Conservation (phyloP, 2,329 filamentous ascomycete genomes). For the Beauveria australis region DNA sequence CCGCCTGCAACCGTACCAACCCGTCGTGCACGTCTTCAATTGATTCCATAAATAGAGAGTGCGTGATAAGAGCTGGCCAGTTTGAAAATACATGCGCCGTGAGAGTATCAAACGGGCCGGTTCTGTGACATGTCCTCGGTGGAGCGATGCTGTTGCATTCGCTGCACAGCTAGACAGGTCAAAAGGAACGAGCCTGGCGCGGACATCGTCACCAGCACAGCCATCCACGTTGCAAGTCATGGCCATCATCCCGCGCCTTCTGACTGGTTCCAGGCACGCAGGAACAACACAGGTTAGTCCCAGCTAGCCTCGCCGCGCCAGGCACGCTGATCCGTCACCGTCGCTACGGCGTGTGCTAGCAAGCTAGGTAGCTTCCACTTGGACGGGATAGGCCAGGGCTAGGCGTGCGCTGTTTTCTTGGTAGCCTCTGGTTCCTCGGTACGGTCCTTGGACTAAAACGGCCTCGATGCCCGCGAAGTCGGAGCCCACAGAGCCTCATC, state of each 20-base stretch:
- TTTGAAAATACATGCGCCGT: not conserved
- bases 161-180: not conserved
- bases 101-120: not conserved
- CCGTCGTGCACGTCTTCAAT: not conserved
- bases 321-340: not conserved
- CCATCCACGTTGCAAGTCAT: not conserved
- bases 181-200: not conserved
- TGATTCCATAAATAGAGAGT: not conserved
- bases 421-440: not conserved
- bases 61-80: not conserved
- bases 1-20: conserved; percentile 1
- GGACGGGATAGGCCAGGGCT: not conserved
- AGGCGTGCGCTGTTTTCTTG: not conserved
- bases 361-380: not conserved
- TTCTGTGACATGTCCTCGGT: not conserved
- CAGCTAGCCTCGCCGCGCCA: not conserved
- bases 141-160: not conserved
- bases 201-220: not conserved
- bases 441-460: conserved; percentile 6
- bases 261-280: not conserved
- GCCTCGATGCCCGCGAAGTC: conserved; percentile 4
- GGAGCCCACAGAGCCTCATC: conserved; percentile 7
- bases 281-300: not conserved
- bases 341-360: not conserved
- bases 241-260: not conserved